A percentile compares a stretch with the other conserved stretches of the same genome.
Conservation (phyloP, 345 rosid genomes). For the Ailanthus altissimus region DNA sequence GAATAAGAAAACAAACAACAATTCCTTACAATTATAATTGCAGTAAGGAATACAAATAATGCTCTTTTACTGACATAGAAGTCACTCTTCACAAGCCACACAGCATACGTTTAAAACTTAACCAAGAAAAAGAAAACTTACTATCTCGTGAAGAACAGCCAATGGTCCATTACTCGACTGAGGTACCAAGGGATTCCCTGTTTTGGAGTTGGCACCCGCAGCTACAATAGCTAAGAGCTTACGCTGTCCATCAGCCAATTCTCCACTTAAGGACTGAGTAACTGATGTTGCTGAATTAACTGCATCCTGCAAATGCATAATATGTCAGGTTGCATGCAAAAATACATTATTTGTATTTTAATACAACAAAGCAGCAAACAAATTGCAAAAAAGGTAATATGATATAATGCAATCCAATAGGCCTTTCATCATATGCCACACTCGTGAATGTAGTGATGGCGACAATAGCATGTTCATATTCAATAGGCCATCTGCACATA, state of each 20-base stretch:
- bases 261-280: slow-evolving; percentile 61
- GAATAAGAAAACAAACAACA: slow-evolving; percentile 1
- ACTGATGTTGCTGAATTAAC: slow-evolving; percentile 62
- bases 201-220: slow-evolving; percentile 50
- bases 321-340: neutral
- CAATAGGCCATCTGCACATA: neutral
- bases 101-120: neutral
- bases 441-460: neutral
- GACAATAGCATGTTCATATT: neutral
- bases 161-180: slow-evolving; percentile 65
- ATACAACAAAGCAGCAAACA: neutral
- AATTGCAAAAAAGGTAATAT: no score
- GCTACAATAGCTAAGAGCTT: slow-evolving; percentile 65
- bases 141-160: slow-evolving; percentile 53
- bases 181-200: slow-evolving; percentile 45
- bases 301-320: slow-evolving; percentile 51
- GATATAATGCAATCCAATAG: neutral
- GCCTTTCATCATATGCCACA: neutral
- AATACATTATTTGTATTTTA: neutral
- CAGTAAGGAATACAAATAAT: neutral
- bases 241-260: slow-evolving; percentile 63
- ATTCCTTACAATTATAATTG: neutral
- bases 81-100: neutral
- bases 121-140: slow-evolving; percentile 18
- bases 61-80: neutral